phyloP scores from a whole-genome alignment of 2,329 filamentous ascomycete genomes.

The Purpureocillium takamizusanense region DNA sequence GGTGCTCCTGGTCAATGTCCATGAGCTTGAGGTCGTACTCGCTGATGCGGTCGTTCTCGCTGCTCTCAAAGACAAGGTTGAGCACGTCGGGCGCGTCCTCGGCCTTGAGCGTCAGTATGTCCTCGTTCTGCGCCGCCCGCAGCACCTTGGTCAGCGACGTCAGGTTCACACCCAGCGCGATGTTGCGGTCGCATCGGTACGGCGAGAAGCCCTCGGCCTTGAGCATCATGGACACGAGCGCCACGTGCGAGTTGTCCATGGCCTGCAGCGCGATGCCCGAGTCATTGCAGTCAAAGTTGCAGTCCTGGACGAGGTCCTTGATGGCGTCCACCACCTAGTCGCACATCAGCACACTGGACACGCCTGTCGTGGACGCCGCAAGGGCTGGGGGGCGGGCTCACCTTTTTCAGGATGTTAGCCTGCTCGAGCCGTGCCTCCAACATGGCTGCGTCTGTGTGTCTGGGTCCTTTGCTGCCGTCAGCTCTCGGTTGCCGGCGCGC shows the following conservation, averaged over 20 bases:
- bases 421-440: conserved; percentile 97
- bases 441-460: conserved; percentile 40
- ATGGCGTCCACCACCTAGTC: conserved; percentile 90
- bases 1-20: conserved; percentile 99
- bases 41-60: conserved; percentile 79
- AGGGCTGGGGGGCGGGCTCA: conserved; percentile 22
- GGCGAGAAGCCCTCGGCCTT: conserved; percentile 90
- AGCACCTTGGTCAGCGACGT: conserved; percentile 95
- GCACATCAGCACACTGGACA: neutral
- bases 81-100: conserved; percentile 94
- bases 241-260: conserved; percentile 99
- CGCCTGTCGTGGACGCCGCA: no score
- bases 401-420: conserved; percentile 91
- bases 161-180: conserved; percentile 95
- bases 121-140: conserved; percentile 86
- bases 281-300: conserved; percentile 99
- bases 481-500: neutral
- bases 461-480: conserved; percentile 12
- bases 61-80: conserved; percentile 91
- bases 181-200: conserved; percentile 98
- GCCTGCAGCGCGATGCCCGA: conserved; percentile 95
- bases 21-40: conserved; percentile 99
- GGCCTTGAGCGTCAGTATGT: conserved; percentile 92
- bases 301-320: conserved; percentile 98
- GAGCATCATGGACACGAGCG: conserved; percentile 97